Base-by-base conservation (phyloP, 192 early-diverging fungal genomes). In the Coemansia javaensis region DNA sequence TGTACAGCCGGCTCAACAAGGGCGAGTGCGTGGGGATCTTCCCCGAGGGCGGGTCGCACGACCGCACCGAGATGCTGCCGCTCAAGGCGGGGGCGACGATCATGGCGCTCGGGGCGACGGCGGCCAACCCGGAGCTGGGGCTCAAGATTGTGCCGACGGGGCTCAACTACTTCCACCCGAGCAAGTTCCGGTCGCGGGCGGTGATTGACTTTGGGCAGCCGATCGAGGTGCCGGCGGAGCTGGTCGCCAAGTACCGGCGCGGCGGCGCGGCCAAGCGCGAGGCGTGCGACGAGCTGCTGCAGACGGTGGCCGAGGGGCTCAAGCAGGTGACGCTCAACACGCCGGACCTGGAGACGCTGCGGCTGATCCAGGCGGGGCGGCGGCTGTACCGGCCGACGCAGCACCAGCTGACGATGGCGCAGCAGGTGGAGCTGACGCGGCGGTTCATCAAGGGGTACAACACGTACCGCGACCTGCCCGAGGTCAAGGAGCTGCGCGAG, bases 1-100 rank as follows among this genome's bases (percentile, higher is more conserved):
- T 99, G 12, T 84, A 88, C 50, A 75, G 85, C 13, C 80, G 86
- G 8, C 59, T 99, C 24, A 80, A 87, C 50, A 64, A 49, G 22
- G 76, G 83, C 44, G 76, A 70, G 18, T 91, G 90, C 57, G 85
- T 99, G 7, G 91, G 92, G 13, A 99, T 99, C 48, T 99, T 99
- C 71, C 97, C 97, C 6, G 97, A 97, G 50, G 94, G 97, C 34
- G 97, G 97, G 12, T 89, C 86, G 58, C 97, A 99, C 75, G 97
- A 99, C 68, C 88, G 94, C 42, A 81, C 90, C 5, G 87, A 96
- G 54, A 87, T 99, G 81, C 67, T 99, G 42, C 97, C 97, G 22
- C 73, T 99, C 39, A 99, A 97, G 81, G 88, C 86, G 39, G 88
- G 88, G 31, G 86, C 83, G 9, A 83, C 88, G 0, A 78, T 86